Percentiles rank a stretch among this genome's conserved stretches.
Conservation (phyloP, 2,329 filamentous ascomycete genomes). For the Emergomyces pasteurianus region DNA sequence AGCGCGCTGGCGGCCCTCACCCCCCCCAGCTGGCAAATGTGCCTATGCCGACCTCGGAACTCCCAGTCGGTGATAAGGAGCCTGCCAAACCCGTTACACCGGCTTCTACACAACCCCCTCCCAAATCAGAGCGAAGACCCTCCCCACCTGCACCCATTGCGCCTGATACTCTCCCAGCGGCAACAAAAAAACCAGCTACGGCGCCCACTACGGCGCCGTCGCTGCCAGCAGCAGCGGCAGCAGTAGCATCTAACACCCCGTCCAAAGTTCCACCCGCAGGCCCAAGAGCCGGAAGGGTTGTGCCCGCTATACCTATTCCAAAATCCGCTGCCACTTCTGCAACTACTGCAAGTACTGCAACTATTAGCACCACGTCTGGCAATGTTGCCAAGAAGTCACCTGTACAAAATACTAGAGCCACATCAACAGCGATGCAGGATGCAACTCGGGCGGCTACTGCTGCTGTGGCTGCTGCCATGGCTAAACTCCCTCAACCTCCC, state of each 20-base stretch:
- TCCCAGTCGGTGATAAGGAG: conserved; percentile 29
- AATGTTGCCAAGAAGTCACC: conserved; percentile 19
- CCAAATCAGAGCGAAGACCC: conserved; percentile 14
- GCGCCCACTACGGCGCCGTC: conserved; percentile 14
- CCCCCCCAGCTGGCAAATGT: conserved; percentile 18
- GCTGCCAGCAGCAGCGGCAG: conserved; percentile 4
- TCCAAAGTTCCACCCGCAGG: conserved; percentile 10
- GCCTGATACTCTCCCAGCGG: conserved; percentile 11
- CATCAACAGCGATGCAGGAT: conserved; percentile 31
- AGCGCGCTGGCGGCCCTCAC: conserved; percentile 17
- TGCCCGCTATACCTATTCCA: conserved; percentile 36
- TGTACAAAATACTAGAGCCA: conserved; percentile 13
- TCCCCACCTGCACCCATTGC: conserved; percentile 15
- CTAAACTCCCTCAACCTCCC: conserved; percentile 34
- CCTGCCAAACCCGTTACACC: conserved; percentile 24
- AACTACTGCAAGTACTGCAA: conserved; percentile 18
- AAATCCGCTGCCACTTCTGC: conserved; percentile 21
- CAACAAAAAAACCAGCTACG: conserved; percentile 11
- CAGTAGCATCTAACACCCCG: background rate
- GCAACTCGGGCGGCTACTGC: conserved; percentile 38
- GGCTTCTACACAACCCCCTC: conserved; percentile 16
- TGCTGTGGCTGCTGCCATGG: conserved; percentile 41
- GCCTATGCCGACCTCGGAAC: conserved; percentile 31
- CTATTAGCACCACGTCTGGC: conserved; percentile 16
- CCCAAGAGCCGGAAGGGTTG: conserved; percentile 31